A percentile compares a stretch with the other conserved stretches of the same genome.
Conservation (phyloP, 2,329 filamentous ascomycete genomes). For the Venturia pyrina region DNA sequence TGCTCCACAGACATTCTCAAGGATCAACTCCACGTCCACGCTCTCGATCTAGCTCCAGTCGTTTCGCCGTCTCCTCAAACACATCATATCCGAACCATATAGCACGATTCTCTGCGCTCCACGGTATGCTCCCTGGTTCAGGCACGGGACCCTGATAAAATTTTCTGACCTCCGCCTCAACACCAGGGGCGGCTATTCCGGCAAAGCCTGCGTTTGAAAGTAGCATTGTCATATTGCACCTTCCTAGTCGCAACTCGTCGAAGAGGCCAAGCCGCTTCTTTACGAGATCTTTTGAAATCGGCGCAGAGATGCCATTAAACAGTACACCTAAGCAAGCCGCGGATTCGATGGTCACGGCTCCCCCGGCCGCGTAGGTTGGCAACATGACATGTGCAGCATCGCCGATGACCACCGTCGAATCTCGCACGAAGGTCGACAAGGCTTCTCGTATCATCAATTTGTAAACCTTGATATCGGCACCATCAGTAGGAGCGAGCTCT, state of each 20-base stretch:
- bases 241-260: neutral
- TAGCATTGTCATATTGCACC: conserved; percentile 3
- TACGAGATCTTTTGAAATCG: neutral
- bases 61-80: neutral
- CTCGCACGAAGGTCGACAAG: neutral
- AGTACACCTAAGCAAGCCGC: neutral
- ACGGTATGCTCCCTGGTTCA: neutral
- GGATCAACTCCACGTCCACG: too few relatives aligned
- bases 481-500: neutral
- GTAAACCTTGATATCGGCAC: neutral
- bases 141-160: neutral
- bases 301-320: neutral
- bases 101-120: neutral
- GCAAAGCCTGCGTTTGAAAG: conserved; percentile 2
- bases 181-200: neutral
- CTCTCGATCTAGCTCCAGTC: neutral
- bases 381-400: conserved; percentile 8
- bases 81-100: neutral
- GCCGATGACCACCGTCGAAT: neutral
- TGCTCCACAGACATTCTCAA: too few relatives aligned
- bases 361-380: conserved; percentile 1
- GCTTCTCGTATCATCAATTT: neutral
- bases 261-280: neutral
- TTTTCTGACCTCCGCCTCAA: neutral
- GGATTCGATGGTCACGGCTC: conserved; percentile 3